These are phyloP conservation scores for Carex scoparia DNA, from an alignment of 176 grass and related monocot species.

Conservation along the genomic window DNA sequence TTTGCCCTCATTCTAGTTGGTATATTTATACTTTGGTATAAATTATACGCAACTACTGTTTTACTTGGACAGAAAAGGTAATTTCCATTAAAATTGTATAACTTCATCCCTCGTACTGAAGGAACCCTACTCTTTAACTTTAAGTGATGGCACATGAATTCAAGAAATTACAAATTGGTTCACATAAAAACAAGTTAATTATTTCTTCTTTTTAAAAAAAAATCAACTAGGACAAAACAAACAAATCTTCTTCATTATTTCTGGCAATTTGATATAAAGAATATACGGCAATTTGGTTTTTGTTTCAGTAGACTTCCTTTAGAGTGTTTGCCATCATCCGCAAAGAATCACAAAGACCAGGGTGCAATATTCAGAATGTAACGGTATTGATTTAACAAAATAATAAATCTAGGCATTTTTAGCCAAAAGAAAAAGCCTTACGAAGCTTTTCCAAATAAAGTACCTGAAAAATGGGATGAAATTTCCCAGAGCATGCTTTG, in stretches of 20 bases:
- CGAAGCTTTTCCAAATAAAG: not conserved
- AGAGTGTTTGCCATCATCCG: not conserved
- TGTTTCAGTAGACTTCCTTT: not conserved
- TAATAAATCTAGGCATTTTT: not conserved
- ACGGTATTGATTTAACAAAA: not conserved
- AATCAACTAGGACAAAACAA: not conserved
- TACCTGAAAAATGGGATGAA: conserved; percentile 92
- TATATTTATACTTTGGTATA: not conserved
- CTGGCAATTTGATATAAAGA: not conserved
- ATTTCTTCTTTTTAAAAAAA: not conserved
- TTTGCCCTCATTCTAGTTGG: not conserved
- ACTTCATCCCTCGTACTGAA: not conserved
- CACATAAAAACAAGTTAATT: not conserved
- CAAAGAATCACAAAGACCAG: not conserved
- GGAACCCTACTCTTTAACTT: not conserved
- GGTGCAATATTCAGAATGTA: not conserved
- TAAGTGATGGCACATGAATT: not conserved
- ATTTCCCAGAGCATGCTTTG: conserved; percentile 92
- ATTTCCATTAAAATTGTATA: not conserved
- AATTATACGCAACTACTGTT: not conserved
- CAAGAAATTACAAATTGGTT: not conserved
- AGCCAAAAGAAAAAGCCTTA: not conserved
- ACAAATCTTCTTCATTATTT: not conserved
- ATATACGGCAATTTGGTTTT: not conserved
- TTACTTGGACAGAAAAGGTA: not conserved